Evolutionary conservation across 169 alveolate species (phyloP).

Genomic region (Eimeria necatrix): DNA sequence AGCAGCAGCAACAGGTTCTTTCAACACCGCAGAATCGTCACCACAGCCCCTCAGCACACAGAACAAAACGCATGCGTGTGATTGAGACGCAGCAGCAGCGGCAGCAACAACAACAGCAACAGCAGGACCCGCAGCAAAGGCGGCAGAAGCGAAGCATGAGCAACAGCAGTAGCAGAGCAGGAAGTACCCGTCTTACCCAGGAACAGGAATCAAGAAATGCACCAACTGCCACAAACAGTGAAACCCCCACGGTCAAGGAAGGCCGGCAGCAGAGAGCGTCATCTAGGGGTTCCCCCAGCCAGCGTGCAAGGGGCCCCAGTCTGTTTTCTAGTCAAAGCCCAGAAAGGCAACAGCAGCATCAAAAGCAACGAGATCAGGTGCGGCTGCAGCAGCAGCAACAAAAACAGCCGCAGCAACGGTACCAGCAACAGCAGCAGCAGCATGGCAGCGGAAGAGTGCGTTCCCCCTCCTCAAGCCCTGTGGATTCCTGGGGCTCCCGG

Average conservation of each 20-base stretch:
- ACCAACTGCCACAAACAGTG: background rate
- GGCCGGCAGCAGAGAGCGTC: background rate
- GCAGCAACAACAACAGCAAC: conserved; percentile 34
- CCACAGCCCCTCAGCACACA: conserved; percentile 44
- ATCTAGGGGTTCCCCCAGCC: background rate
- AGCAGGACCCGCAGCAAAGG: background rate
- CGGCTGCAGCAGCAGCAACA: background rate
- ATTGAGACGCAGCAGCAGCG: conserved; percentile 16
- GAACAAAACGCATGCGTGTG: conserved; percentile 44
- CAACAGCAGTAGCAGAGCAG: conserved; percentile 34
- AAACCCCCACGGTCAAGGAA: background rate
- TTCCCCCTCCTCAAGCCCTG: background rate
- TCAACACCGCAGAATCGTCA: background rate
- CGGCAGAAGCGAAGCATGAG: background rate
- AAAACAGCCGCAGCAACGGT: background rate
- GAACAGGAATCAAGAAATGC: background rate
- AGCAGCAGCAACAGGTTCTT: background rate
- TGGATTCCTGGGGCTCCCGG: background rate
- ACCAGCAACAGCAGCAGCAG: conserved; percentile 17
- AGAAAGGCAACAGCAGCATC: conserved; percentile 11
- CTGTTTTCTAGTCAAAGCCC: background rate
- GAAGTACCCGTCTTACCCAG: background rate
- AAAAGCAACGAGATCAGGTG: background rate
- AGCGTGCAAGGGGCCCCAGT: background rate
- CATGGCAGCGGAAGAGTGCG: background rate